Evolutionary conservation across 1,139 yeast species (phyloP).

Genomic region (Debaryomyces sp.): DNA sequence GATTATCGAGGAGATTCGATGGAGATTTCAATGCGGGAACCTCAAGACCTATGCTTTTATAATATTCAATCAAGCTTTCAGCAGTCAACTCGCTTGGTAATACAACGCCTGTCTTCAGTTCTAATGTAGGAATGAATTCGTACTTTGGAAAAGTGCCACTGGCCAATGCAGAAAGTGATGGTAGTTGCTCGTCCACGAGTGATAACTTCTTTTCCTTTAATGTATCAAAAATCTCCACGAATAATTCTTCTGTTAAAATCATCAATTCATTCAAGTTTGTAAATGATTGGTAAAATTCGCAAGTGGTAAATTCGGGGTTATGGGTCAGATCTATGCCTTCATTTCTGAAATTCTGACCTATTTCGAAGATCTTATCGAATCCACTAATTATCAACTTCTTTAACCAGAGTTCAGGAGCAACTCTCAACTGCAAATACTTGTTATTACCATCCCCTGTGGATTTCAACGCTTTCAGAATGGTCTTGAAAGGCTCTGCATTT

Average conservation of each 20-base stretch:
- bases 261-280: slow-evolving; percentile 72
- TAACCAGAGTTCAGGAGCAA: slow-evolving; percentile 95
- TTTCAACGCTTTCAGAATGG: slow-evolving; percentile 54
- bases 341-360: slow-evolving; percentile 84
- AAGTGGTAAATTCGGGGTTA: slow-evolving; percentile 92
- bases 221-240: slow-evolving; percentile 37
- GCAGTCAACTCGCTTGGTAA: slow-evolving; percentile 45
- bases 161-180: slow-evolving; percentile 19
- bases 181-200: slow-evolving; percentile 17
- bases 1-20: slow-evolving; percentile 61
- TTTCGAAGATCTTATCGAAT: slow-evolving; percentile 81
- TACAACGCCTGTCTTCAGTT: slow-evolving; percentile 41
- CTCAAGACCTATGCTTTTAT: slow-evolving; percentile 25
- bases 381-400: slow-evolving; percentile 83
- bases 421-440: slow-evolving; percentile 61
- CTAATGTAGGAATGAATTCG: slow-evolving; percentile 65
- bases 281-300: slow-evolving; percentile 89
- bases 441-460: slow-evolving; percentile 23
- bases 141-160: slow-evolving; percentile 33
- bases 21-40: slow-evolving; percentile 54
- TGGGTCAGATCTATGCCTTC: slow-evolving; percentile 94
- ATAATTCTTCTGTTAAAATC: slow-evolving; percentile 60
- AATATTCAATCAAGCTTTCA: slow-evolving; percentile 41
- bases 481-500: slow-evolving; percentile 78
- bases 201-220: slow-evolving; percentile 16